phyloP scores from a whole-genome alignment of 306 rosid species.

The Vigna mungo region DNA sequence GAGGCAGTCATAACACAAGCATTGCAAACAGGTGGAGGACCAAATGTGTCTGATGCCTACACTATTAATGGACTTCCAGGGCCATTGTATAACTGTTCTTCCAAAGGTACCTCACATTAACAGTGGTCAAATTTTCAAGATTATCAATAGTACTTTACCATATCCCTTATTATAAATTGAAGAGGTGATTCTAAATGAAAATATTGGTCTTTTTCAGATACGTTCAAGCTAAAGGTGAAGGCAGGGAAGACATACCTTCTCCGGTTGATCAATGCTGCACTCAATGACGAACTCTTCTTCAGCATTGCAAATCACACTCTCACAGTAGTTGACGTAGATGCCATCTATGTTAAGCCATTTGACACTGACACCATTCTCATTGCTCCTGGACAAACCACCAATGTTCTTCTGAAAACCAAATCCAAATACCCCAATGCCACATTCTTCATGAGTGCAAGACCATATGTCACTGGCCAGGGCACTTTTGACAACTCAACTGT shows the following conservation, averaged over 20 bases:
- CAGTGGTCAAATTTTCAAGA: too few relatives aligned
- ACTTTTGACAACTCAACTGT: slow-evolving; percentile 81
- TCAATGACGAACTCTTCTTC: slow-evolving; percentile 71
- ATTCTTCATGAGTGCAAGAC: slow-evolving; percentile 69
- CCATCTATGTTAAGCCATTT: slow-evolving; percentile 69
- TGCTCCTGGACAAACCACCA: slow-evolving; percentile 74
- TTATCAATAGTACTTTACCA: neutral
- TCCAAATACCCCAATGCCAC: slow-evolving; percentile 60
- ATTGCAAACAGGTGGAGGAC: slow-evolving; percentile 3
- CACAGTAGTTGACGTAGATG: slow-evolving; percentile 66
- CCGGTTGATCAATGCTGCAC: slow-evolving; percentile 73
- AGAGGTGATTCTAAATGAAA: neutral
- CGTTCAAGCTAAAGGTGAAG: slow-evolving; percentile 68
- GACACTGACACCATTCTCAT: slow-evolving; percentile 56
- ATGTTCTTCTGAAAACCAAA: slow-evolving; percentile 66
- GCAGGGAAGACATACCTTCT: slow-evolving; percentile 65
- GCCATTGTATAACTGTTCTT: neutral
- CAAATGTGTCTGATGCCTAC: slow-evolving; percentile 19
- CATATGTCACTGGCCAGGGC: slow-evolving; percentile 61
- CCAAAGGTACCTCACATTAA: neutral
- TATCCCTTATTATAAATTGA: neutral
- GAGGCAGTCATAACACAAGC: slow-evolving; percentile 3
- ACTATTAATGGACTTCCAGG: slow-evolving; percentile 17
- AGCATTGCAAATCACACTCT: slow-evolving; percentile 76
- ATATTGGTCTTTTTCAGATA: slow-evolving; percentile 44